Evolutionary conservation across 116 monocot genomes (phyloP).

Genomic region (Thalassia testudinum): DNA sequence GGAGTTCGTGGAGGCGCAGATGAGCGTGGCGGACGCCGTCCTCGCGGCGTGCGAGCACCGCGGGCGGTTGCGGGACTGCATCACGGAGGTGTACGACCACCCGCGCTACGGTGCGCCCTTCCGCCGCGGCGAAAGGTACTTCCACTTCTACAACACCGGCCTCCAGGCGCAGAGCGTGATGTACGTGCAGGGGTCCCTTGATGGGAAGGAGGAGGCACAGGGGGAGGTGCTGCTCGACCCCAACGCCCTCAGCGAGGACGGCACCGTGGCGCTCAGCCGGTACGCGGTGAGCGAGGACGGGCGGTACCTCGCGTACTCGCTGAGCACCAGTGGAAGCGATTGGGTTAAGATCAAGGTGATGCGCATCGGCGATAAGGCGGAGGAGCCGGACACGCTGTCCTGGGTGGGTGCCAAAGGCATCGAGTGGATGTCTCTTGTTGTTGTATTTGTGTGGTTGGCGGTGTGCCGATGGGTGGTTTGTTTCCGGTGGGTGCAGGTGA

Average conservation of each 20-base stretch:
- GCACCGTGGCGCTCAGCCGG: conserved; percentile 47
- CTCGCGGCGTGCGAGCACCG: conserved; percentile 35
- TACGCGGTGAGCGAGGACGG: conserved; percentile 47
- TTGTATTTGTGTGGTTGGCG: not conserved
- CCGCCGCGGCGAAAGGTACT: conserved; percentile 42
- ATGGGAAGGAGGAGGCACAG: conserved; percentile 34
- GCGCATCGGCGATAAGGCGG: conserved; percentile 42
- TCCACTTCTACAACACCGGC: conserved; percentile 70
- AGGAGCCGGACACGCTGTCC: conserved; percentile 36
- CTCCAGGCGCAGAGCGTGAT: conserved; percentile 85
- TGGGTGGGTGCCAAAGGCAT: conserved; percentile 32
- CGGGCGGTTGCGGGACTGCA: conserved; percentile 19
- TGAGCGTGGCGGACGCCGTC: conserved; percentile 38
- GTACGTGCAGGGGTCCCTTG: conserved; percentile 44
- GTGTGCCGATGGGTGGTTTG: not conserved
- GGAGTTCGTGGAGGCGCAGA: conserved; percentile 60
- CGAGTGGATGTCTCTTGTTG: not conserved
- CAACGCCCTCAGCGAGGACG: conserved; percentile 69
- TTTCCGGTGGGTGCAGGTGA: conserved; percentile 32
- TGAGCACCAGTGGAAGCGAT: conserved; percentile 84
- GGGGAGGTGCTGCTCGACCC: conserved; percentile 67
- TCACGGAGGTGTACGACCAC: conserved; percentile 46
- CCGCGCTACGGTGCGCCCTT: conserved; percentile 46
- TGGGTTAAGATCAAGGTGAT: conserved; percentile 83
- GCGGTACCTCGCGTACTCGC: conserved; percentile 62